Evolutionary conservation across 331 rosid genomes (phyloP).

Genomic region (Prunus yedoensis): DNA sequence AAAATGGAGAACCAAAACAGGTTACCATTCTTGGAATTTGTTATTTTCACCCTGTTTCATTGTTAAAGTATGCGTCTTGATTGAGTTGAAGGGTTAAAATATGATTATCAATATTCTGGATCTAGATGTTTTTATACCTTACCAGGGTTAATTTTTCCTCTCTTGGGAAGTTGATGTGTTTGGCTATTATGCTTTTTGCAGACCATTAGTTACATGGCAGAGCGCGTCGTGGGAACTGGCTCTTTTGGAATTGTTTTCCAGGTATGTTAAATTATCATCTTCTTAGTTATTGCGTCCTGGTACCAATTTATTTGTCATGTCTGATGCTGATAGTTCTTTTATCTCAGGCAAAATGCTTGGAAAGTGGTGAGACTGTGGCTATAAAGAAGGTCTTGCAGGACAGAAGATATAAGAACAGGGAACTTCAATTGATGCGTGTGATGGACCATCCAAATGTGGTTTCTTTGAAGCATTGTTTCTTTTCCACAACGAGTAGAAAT

Average conservation of each 20-base stretch:
- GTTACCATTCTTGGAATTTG: constrained; percentile 33
- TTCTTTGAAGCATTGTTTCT: constrained; percentile 91
- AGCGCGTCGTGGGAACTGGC: constrained; percentile 93
- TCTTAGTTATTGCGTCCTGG: constrained; percentile 10
- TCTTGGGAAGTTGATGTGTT: constrained; percentile 29
- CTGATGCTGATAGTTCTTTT: constrained; percentile 6
- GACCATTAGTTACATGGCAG: constrained; percentile 99
- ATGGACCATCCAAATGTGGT: constrained; percentile 98
- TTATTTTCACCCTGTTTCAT: background rate
- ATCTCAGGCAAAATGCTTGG: constrained; percentile 91
- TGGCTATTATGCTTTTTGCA: constrained; percentile 39
- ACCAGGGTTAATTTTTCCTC: constrained; percentile 5
- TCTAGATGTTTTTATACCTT: constrained; percentile 8
- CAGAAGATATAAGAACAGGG: constrained; percentile 87
- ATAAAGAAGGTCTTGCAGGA: constrained; percentile 94
- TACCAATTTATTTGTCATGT: background rate
- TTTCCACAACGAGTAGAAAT: constrained; percentile 83
- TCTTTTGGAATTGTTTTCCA: constrained; percentile 97
- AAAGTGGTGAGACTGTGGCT: constrained; percentile 93
- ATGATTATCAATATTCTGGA: background rate
- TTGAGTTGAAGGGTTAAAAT: constrained; percentile 5
- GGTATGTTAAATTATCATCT: constrained; percentile 38
- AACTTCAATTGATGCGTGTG: constrained; percentile 90
- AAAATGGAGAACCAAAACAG: constrained; percentile 97
- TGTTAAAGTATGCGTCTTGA: background rate